Evolutionary conservation across 768 basidiomycete genomes (phyloP).

Genomic region (Sporobolomyces pararoseus): DNA sequence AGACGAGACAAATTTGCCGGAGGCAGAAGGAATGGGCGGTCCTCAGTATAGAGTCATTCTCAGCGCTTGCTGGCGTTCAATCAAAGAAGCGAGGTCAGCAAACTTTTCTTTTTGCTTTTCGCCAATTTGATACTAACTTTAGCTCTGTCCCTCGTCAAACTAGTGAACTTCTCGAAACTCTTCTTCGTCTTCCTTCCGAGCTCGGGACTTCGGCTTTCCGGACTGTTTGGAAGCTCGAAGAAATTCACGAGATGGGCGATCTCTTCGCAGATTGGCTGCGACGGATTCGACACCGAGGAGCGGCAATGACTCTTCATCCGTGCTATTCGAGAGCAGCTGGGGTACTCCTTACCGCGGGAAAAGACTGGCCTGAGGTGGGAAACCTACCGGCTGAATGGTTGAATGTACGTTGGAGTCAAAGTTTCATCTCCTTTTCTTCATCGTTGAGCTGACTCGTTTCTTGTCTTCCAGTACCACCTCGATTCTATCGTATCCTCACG

Average conservation of each 20-base stretch:
- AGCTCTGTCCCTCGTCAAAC: background rate
- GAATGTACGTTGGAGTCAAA: constrained; percentile 7
- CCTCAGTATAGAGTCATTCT: constrained; percentile 41
- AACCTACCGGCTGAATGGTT: constrained; percentile 34
- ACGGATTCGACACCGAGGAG: constrained; percentile 33
- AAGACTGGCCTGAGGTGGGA: constrained; percentile 32
- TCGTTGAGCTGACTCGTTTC: background rate
- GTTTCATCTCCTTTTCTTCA: too few species aligned
- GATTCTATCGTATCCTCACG: constrained; percentile 35
- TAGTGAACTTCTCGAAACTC: constrained; percentile 41
- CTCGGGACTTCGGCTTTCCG: constrained; percentile 15
- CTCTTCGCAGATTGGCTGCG: constrained; percentile 38
- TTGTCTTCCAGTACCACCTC: constrained; percentile 24
- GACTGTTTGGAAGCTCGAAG: constrained; percentile 33
- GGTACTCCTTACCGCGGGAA: constrained; percentile 22
- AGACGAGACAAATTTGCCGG: background rate
- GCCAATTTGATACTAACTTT: background rate
- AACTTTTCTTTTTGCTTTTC: background rate
- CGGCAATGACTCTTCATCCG: constrained; percentile 33
- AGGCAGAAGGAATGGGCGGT: constrained; percentile 26
- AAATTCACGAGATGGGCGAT: constrained; percentile 34
- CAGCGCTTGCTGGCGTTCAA: constrained; percentile 38
- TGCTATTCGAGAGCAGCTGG: constrained; percentile 35
- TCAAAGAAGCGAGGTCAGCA: constrained; percentile 41
- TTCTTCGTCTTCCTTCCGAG: constrained; percentile 20